A percentile compares a stretch with the other conserved stretches of the same genome.
Conservation (phyloP, 1,284 basidiomycete genomes). For the Rhodotorula sp. region DNA sequence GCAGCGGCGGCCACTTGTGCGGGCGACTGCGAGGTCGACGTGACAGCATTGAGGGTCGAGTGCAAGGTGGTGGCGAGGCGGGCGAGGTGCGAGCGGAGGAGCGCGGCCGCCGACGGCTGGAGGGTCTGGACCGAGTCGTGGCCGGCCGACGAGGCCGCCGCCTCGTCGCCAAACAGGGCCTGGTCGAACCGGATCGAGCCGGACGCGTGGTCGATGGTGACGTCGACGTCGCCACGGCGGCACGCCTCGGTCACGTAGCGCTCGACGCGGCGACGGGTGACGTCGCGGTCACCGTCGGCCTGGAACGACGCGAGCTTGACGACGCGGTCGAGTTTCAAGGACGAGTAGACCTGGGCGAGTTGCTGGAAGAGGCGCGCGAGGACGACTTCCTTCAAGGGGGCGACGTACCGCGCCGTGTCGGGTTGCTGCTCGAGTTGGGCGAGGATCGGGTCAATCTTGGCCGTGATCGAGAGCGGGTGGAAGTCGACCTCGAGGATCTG, state of each 20-base stretch:
- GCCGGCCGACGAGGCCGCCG: constrained; percentile 47
- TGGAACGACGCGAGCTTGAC: constrained; percentile 62
- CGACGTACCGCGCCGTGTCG: constrained; percentile 67
- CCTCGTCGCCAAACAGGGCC: constrained; percentile 56
- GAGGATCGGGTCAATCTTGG: constrained; percentile 78
- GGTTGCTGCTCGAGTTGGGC: constrained; percentile 58
- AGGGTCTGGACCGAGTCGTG: constrained; percentile 54
- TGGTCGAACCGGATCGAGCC: constrained; percentile 85
- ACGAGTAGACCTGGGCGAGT: constrained; percentile 90
- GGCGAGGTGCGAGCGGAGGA: constrained; percentile 72
- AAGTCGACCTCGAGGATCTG: constrained; percentile 85
- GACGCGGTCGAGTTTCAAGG: constrained; percentile 75
- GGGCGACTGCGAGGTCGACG: constrained; percentile 27
- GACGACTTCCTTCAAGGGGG: constrained; percentile 86
- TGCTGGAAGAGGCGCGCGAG: constrained; percentile 91
- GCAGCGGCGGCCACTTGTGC: constrained; percentile 55
- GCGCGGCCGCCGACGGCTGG: constrained; percentile 67
- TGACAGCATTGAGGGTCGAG: constrained; percentile 61
- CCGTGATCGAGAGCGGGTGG: constrained; percentile 86
- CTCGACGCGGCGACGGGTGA: constrained; percentile 50
- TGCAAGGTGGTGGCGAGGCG: constrained; percentile 71
- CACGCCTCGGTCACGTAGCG: constrained; percentile 87
- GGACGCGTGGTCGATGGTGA: constrained; percentile 84
- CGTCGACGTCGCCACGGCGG: constrained; percentile 79
- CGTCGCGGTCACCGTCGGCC: constrained; percentile 70